Evolutionary conservation across 2,329 filamentous ascomycete species (phyloP).

Genomic region (Gremmenia infestans): DNA sequence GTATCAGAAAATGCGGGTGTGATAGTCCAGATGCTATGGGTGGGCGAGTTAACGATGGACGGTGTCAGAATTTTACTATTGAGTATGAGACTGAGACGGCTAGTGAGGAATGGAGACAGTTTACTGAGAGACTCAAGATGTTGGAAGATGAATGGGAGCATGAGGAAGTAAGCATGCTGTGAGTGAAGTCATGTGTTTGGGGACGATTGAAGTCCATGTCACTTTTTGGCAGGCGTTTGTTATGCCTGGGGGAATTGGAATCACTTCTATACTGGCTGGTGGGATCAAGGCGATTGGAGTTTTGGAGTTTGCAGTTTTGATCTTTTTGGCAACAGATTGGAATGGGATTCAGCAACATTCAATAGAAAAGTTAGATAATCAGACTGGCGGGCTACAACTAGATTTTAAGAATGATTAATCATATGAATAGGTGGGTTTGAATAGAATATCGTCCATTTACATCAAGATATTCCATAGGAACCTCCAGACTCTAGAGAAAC

Average conservation of each 20-base stretch:
- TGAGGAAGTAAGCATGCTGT: slow-evolving; percentile 11
- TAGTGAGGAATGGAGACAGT: slow-evolving; percentile 16
- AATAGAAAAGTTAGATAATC: slow-evolving; percentile 5
- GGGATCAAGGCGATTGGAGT: no score
- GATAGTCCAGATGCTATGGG: slow-evolving; percentile 23
- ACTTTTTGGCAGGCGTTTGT: neutral
- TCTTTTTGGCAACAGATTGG: neutral
- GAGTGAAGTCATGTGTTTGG: slow-evolving; percentile 1
- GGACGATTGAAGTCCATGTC: neutral
- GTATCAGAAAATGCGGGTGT: slow-evolving; percentile 22
- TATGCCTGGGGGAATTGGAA: neutral
- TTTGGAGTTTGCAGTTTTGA: no score
- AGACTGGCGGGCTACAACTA: neutral
- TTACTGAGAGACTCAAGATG: slow-evolving; percentile 12
- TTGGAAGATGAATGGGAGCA: slow-evolving; percentile 23
- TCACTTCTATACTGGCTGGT: no score
- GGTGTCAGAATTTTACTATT: slow-evolving; percentile 25
- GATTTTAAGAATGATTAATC: neutral
- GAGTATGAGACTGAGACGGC: slow-evolving; percentile 19
- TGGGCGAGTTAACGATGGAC: slow-evolving; percentile 23
- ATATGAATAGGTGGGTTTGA: slow-evolving; percentile 10
- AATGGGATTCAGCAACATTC: slow-evolving; percentile 7
- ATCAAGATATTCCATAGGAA: neutral
- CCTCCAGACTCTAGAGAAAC: neutral
- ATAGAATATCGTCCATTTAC: neutral